Percentiles rank a stretch among this genome's conserved stretches.
phyloP scores from a whole-genome alignment of 805 yeast species.

The Wickerhamomyces subpelliculosus region DNA sequence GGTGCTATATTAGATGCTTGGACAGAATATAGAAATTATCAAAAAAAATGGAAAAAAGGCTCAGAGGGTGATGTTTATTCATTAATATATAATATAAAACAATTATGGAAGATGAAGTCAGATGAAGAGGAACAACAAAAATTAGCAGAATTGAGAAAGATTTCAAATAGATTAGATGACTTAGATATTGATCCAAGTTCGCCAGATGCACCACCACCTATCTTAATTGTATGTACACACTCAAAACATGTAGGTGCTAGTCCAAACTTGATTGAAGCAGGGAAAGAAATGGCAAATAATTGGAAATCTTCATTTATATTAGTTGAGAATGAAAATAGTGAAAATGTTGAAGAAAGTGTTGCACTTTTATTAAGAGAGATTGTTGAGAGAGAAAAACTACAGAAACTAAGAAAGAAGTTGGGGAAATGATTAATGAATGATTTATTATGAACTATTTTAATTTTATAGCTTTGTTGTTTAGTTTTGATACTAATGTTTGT shows the following conservation, averaged over 20 bases:
- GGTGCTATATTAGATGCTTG: constrained; percentile 65
- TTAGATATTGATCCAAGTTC: constrained; percentile 28
- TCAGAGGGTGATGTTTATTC: constrained; percentile 64
- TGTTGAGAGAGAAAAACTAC: constrained; percentile 37
- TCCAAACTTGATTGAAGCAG: constrained; percentile 52
- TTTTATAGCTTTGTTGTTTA: no score
- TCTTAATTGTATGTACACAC: constrained; percentile 62
- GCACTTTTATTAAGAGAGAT: constrained; percentile 54
- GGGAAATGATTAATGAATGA: not conserved
- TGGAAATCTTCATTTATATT: constrained; percentile 67
- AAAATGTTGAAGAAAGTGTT: constrained; percentile 49
- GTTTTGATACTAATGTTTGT: no score
- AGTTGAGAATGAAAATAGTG: constrained; percentile 45
- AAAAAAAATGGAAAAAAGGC: constrained; percentile 52
- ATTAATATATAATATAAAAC: constrained; percentile 48
- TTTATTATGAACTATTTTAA: no score
- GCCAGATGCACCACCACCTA: constrained; percentile 52
- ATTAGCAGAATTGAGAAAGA: constrained; percentile 23
- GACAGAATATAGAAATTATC: constrained; percentile 55
- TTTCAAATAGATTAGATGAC: constrained; percentile 24
- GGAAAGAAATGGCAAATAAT: constrained; percentile 44
- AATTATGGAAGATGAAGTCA: constrained; percentile 42
- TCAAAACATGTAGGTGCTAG: constrained; percentile 48
- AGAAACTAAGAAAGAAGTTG: constrained; percentile 9
- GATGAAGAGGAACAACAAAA: constrained; percentile 25